Conservation (phyloP, 495 filamentous ascomycete genomes). For the Immersiella caudata region DNA sequence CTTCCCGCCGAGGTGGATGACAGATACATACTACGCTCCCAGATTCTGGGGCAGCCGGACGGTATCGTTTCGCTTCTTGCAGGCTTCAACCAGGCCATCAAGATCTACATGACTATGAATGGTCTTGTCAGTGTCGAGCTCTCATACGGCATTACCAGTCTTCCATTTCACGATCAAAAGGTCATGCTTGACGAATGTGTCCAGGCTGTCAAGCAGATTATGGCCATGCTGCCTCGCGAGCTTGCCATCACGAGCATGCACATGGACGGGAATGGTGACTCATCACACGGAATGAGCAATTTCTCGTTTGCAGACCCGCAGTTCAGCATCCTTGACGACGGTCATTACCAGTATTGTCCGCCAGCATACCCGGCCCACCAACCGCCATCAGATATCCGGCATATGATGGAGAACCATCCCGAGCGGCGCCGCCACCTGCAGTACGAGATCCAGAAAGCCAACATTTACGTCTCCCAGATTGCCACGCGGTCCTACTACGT, state of each 20-base stretch:
- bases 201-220: constrained; percentile 59
- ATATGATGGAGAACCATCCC: constrained; percentile 37
- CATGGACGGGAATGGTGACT: constrained; percentile 16
- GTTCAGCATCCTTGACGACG: constrained; percentile 22
- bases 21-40: constrained; percentile 65
- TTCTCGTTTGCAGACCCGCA: constrained; percentile 3
- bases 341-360: constrained; percentile 41
- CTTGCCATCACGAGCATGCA: constrained; percentile 53
- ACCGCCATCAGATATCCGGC: constrained; percentile 43
- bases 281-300: background rate
- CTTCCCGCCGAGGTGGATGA: constrained; percentile 80
- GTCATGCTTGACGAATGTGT: constrained; percentile 63
- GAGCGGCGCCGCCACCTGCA: constrained; percentile 61
- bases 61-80: constrained; percentile 63
- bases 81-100: constrained; percentile 77
- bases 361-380: constrained; percentile 38
- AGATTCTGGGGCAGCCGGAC: constrained; percentile 65
- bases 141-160: constrained; percentile 68
- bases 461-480: constrained; percentile 76
- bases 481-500: constrained; percentile 78
- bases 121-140: constrained; percentile 69
- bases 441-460: constrained; percentile 82
- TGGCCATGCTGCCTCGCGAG: constrained; percentile 62
- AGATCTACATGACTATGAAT: constrained; percentile 72
- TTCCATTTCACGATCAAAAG: constrained; percentile 74